These are phyloP conservation scores for Leccinum variabile DNA, from an alignment of 1,284 basidiomycete species.

Conservation along the genomic window DNA sequence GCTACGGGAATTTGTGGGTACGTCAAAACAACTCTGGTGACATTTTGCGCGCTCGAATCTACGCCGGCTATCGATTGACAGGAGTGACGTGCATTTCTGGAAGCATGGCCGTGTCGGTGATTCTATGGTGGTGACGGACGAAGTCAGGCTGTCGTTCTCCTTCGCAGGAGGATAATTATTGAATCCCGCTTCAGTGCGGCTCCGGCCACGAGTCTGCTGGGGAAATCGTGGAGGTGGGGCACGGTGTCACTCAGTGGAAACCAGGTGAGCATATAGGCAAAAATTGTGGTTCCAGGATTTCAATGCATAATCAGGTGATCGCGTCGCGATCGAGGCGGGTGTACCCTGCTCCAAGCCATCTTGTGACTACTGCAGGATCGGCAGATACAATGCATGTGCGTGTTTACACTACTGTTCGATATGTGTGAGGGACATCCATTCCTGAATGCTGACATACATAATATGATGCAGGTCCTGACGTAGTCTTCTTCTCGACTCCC, in stretches of 20 bases:
- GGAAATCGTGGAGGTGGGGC: constrained; percentile 58
- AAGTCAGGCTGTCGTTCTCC: constrained; percentile 36
- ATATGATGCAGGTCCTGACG: constrained; percentile 43
- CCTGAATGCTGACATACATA: constrained; percentile 9
- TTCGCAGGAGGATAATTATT: not conserved
- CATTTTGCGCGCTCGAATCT: not conserved
- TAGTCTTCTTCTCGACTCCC: constrained; percentile 68
- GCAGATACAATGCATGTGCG: constrained; percentile 59
- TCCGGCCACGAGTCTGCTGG: constrained; percentile 68
- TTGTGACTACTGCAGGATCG: constrained; percentile 58
- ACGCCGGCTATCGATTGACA: constrained; percentile 20
- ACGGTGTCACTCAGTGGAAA: constrained; percentile 63
- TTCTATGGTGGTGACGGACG: constrained; percentile 65
- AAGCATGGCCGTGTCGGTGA: constrained; percentile 62
- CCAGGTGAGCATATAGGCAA: constrained; percentile 30
- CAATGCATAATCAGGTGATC: constrained; percentile 42
- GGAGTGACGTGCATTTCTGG: constrained; percentile 68
- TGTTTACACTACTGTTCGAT: not conserved
- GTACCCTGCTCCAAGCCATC: constrained; percentile 60
- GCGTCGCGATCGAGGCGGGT: constrained; percentile 64
- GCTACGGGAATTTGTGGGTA: constrained; percentile 68
- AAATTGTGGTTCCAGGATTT: no score
- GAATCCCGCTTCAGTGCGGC: constrained; percentile 44
- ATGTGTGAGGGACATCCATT: not conserved
- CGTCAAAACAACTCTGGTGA: constrained; percentile 1